A percentile compares a stretch with the other conserved stretches of the same genome.
These are phyloP conservation scores for Eimeria tenella DNA, from an alignment of 169 alveolate species.

Conservation along the genomic window DNA sequence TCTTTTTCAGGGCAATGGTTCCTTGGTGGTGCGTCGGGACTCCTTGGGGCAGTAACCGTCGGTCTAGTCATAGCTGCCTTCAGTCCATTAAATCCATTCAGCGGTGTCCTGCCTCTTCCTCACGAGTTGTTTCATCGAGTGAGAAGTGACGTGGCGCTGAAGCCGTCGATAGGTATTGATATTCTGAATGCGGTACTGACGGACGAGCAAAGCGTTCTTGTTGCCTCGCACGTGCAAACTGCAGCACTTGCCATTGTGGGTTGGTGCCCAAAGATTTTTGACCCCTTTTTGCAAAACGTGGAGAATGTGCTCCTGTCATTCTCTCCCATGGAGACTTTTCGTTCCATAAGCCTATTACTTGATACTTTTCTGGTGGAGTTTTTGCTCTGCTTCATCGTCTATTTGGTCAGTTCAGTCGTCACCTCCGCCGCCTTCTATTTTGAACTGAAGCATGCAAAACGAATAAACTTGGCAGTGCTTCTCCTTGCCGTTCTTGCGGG, in stretches of 20 bases:
- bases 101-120: constrained; percentile 41
- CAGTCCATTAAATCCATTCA: constrained; percentile 47
- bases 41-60: constrained; percentile 51
- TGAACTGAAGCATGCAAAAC: constrained; percentile 24
- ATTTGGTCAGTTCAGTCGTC: constrained; percentile 37
- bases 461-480: constrained; percentile 51
- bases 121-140: constrained; percentile 37
- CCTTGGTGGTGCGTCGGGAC: constrained; percentile 52
- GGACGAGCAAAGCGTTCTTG: not conserved
- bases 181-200: not conserved
- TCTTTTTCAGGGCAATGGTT: constrained; percentile 53
- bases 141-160: not conserved
- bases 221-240: not conserved
- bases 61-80: constrained; percentile 19
- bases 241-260: not conserved
- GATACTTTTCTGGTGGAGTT: constrained; percentile 48
- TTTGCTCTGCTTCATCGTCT: constrained; percentile 32
- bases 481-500: constrained; percentile 59
- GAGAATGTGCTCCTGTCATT: constrained; percentile 9
- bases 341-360: constrained; percentile 38
- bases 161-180: constrained; percentile 8
- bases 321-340: not conserved
- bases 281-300: not conserved
- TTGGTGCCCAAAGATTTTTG: not conserved
- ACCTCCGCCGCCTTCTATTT: constrained; percentile 30